Base-by-base conservation (phyloP, 192 early-diverging fungal species). In the Coemansia sp. region DNA sequence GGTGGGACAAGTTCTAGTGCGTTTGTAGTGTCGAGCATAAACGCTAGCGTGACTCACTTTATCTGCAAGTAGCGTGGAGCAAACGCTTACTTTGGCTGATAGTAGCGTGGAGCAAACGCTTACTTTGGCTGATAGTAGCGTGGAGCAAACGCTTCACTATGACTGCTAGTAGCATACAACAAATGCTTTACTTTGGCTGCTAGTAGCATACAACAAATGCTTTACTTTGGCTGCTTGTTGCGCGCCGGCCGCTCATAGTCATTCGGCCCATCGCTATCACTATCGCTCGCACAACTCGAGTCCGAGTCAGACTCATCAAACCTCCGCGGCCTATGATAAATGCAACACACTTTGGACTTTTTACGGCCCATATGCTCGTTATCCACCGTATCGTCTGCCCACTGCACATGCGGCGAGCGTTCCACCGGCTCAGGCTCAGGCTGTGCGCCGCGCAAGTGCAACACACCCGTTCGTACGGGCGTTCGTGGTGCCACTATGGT, bases 281-380 rank as follows among this genome's bases (percentile, higher is more conserved):
- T 49, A 62, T 48, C 31, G 52, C 66, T 48, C 47, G 40, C 47
- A 15, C 54, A 22, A n/a, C 44, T 22, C 31, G 46, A 60, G n/a
- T 78, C 78, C 28, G 82, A 75, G 66, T 80, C 77, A 0, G 83
- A 84, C 63, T 84, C 83, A 37, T 68, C 83, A 17, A 78, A 81
- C 34, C 40, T 36, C 9, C 79, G 75, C 60, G 71, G 50, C 42
- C 71, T 65, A 34, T 65, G 68, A 59, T 62, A 82, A 19, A 84
- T 84, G 51, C 83, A 84, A 68, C 83, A 82, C 5, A 84, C 73
- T 38, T 84, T 84, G 62, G 72, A 75, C 66, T 73, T 78, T 59
- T 84, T 84, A 44, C 55, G 53, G 26, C 54, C 25, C 65, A 82
- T 44, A 36, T 64, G 26, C 62, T 84, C 83, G 68, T 84, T 82